Evolutionary conservation across 108 stramenopile species (phyloP).

Genomic region (Asterionellopsis glacialis): DNA sequence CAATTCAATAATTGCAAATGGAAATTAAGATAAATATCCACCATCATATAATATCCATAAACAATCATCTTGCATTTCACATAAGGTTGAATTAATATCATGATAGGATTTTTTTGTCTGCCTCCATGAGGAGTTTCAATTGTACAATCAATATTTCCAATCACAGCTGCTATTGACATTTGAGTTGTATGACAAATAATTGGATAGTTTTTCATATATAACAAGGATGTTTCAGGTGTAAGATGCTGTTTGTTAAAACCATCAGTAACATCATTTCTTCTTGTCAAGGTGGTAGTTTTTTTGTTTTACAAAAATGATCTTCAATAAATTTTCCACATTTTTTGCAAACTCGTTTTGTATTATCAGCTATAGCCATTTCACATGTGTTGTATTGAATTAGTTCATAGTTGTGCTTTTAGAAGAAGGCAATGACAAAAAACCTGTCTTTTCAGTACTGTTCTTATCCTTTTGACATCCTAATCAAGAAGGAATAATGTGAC

Average conservation of each 20-base stretch:
- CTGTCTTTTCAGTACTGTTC: no score
- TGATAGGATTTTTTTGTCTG: background rate
- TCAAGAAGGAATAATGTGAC: no score
- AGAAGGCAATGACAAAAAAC: no score
- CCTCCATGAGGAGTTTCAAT: slow-evolving; percentile 23
- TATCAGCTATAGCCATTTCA: slow-evolving; percentile 64
- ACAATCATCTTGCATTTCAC: slow-evolving; percentile 47
- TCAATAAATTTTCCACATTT: slow-evolving; percentile 52
- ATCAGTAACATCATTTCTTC: slow-evolving; percentile 49
- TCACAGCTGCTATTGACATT: slow-evolving; percentile 45
- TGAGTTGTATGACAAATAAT: slow-evolving; percentile 33
- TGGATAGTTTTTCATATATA: slow-evolving; percentile 18
- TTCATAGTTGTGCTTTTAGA: slow-evolving; percentile 33
- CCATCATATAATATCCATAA: slow-evolving; percentile 54
- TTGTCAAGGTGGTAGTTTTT: background rate
- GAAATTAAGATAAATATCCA: slow-evolving; percentile 29
- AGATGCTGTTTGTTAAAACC: no score
- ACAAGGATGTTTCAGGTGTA: no score
- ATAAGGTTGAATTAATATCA: slow-evolving; percentile 24
- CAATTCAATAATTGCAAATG: slow-evolving; percentile 53
- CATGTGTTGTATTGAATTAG: slow-evolving; percentile 35
- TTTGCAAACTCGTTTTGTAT: slow-evolving; percentile 31
- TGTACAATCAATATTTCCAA: slow-evolving; percentile 58
- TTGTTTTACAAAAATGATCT: slow-evolving; percentile 24
- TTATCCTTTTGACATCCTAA: no score